phyloP scores from a whole-genome alignment of 2,329 filamentous ascomycete genomes.

The Fusarium kyushuense region DNA sequence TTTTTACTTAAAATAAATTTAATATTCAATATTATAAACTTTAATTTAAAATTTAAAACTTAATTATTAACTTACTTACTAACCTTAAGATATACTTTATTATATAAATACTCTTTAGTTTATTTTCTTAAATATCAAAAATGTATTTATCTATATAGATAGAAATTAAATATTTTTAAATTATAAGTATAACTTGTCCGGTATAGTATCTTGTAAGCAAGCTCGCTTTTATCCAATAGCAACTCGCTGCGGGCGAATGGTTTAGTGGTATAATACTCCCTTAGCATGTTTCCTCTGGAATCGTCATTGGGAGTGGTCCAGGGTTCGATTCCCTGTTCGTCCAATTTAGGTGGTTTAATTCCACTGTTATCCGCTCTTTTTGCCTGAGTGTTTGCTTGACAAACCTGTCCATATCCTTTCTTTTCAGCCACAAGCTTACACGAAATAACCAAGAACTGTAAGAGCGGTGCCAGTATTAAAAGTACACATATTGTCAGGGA shows the following conservation, averaged over 20 bases:
- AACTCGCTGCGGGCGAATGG: conserved; percentile 15
- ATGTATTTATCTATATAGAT: too few species aligned
- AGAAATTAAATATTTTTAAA: too few species aligned
- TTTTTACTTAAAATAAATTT: too few species aligned
- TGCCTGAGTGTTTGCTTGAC: background rate
- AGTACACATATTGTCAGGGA: background rate
- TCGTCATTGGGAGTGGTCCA: conserved; percentile 27
- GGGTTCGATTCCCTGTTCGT: conserved; percentile 36
- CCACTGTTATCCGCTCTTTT: conserved; percentile 19
- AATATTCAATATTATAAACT: too few species aligned
- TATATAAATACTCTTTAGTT: too few species aligned
- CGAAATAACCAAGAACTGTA: background rate
- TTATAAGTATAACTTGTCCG: too few species aligned
- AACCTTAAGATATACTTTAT: too few species aligned
- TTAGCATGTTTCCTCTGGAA: conserved; percentile 17
- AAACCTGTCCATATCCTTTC: too few species aligned
- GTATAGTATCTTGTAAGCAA: accelerated
- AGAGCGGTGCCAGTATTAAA: background rate
- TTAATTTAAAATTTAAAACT: too few species aligned
- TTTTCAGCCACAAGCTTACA: too few species aligned
- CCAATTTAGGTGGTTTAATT: conserved; percentile 12
- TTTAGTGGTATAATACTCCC: conserved; percentile 25
- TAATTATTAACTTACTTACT: too few species aligned
- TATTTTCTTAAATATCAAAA: too few species aligned
- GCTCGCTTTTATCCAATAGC: background rate